A percentile compares a stretch with the other conserved stretches of the same genome.
Evolutionary conservation across 2,329 filamentous ascomycete genomes (phyloP).

Genomic region (Sporothrix luriei): DNA sequence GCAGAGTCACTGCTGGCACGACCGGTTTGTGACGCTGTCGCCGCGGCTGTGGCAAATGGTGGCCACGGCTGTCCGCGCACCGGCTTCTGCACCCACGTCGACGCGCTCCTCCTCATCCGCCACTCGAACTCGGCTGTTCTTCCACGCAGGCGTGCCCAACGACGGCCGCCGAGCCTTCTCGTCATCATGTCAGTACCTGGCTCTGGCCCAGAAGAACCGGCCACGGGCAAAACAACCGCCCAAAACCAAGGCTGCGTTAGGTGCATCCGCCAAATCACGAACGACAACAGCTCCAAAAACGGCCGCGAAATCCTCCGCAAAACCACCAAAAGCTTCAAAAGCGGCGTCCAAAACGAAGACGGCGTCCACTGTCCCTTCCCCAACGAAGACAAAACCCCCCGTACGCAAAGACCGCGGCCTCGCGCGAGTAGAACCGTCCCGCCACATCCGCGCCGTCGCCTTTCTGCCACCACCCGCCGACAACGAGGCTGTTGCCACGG

Average conservation of each 20-base stretch:
- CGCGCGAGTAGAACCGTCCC: background rate
- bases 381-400: slow-evolving; percentile 5
- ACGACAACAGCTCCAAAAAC: background rate
- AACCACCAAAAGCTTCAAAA: background rate
- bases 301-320: background rate
- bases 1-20: slow-evolving; percentile 25
- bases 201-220: background rate
- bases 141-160: background rate
- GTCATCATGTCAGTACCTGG: background rate
- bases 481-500: slow-evolving; percentile 16
- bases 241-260: slow-evolving; percentile 20
- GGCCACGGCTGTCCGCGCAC: slow-evolving; percentile 29
- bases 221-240: slow-evolving; percentile 37
- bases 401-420: background rate
- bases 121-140: background rate
- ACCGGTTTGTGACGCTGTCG: slow-evolving; percentile 37
- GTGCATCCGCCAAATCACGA: background rate
- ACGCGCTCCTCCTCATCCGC: background rate
- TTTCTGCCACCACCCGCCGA: slow-evolving; percentile 39
- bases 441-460: slow-evolving; percentile 37
- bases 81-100: background rate
- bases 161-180: background rate
- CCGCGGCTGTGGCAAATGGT: slow-evolving; percentile 35
- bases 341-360: background rate
- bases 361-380: background rate